These are phyloP conservation scores for Coemansia sp. DNA, from an alignment of 192 early-diverging fungal species.

Conservation along the genomic window DNA sequence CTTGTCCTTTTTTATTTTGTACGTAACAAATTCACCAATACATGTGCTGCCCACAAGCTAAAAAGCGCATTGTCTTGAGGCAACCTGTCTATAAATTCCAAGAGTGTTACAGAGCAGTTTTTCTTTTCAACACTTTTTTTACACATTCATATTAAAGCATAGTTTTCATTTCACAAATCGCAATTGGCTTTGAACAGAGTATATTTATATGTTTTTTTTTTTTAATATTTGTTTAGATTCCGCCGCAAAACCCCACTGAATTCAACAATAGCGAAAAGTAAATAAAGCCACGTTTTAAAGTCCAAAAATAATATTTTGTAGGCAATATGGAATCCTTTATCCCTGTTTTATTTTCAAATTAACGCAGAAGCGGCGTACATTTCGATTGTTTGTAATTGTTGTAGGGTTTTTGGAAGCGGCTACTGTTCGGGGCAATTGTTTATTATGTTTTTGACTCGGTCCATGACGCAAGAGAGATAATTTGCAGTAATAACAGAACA, in stretches of 20 bases:
- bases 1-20: neutral
- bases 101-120: neutral
- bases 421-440: neutral
- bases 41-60: neutral
- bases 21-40: neutral
- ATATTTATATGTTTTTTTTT: neutral
- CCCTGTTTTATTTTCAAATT: neutral
- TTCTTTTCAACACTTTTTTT: neutral
- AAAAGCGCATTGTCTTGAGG: neutral
- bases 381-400: neutral
- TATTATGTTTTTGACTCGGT: neutral
- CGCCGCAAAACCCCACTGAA: too few relatives aligned
- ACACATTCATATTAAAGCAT: conserved; percentile 1
- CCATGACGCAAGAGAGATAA: neutral
- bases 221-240: neutral
- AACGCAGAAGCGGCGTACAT: neutral
- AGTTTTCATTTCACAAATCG: neutral
- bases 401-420: neutral
- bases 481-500: neutral
- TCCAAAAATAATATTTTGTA: neutral
- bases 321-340: neutral
- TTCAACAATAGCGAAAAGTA: too few relatives aligned
- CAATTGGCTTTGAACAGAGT: neutral
- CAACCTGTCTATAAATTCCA: neutral
- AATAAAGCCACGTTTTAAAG: too few relatives aligned